Evolutionary conservation across 208 protist species (phyloP), one percentile per base, ranked within the genome.

Genomic region (Wallacemonas sp.): DNA sequence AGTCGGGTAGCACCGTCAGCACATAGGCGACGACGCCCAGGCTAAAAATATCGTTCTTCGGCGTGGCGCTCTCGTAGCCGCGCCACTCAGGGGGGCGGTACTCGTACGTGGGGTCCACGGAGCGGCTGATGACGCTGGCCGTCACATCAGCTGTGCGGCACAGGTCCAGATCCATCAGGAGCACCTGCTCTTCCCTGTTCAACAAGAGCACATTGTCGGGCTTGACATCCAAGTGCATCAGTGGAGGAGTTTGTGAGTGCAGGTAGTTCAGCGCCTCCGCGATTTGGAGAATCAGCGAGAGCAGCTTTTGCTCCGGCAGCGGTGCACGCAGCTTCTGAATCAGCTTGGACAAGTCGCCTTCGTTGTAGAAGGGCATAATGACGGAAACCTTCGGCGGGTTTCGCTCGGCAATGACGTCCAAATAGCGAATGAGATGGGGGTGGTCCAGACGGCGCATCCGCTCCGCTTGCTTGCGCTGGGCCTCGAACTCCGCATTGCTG

Each of bases 171-270:
- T 97, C 91, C 83, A 94, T 92, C 20, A 97, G 74, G 57, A 97
- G 75, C 23, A 92, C 89, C 62, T 93, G 88, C 61, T 92, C 84
- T 64, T 87, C 76, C 33, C 92, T 77, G 63, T 84, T 87, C 14
- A 92, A 67, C 28, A 97, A 41, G 16, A 97, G 61, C 29, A 97
- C 82, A 70, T 97, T 97, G 44, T 94, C 89, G 0, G 88, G 92
- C 65, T 97, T 97, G 32, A 97, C 83, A 66, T 97, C 92, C 14
- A 84, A 75, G 45, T 97, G 92, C 57, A 91, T 81, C 20, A 97
- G 65, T 28, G 91, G 88, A 25, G 91, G 91, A 20, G 68, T 68
- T 46, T 86, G 85, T 23, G 67, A 75, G 70, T 96, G 89, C 63
- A 97, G 73, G 68, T 96, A 96, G 28, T 83, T 61, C 18, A 97